Base-by-base conservation (phyloP, 345 rosid species). In the Kernera saxatilis region DNA sequence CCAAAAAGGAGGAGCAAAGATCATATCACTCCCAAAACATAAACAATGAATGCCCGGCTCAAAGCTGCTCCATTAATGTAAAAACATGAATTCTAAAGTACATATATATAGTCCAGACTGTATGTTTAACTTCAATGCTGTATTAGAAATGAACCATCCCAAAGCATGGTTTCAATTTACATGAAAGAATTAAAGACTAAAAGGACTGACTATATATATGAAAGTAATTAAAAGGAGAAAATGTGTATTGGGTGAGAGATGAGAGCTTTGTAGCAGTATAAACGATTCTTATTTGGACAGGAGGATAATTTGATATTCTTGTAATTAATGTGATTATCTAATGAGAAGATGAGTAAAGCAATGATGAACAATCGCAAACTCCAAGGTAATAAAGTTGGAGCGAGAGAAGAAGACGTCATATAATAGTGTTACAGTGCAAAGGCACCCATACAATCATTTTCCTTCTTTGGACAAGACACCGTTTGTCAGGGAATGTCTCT, bases 401-500 rank as follows among this genome's bases (percentile, higher is more conserved):
- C 17, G 22, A 29, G 23, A 58, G 33, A 49, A 49, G 64, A 69
- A 56, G 2, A 41, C 32, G 40, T 22, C 54, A 55, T 15, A 46
- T 21, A 21, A 46, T 21, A 21, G n/a, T 8, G 64, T 64, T 45
- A 66, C 33, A 59, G 71, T 73, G 66, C 66, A 65, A 52, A 52
- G 57, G 17, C 48, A 64, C 51, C 40, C 32, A 74, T 32, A 50
- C 69, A 52, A 74, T 74, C 33, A 67, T 33, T 49, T 57, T 32
- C 19, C 22, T 49, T 9, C 35, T 45, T 73, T 39, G 27, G 77
- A 48, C 61, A 66, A 21, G 25, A 64, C 71, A 71, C 37, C 18
- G 10, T 73, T 66, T 74, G 78, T 74, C 78, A 74, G 78, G 48
- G 78, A 74, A 74, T 74, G 73, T 67, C 64, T 74, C 69, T 30